A percentile compares a stretch with the other conserved stretches of the same genome.
Evolutionary conservation across 192 early-diverging fungal species (phyloP).

Genomic region (Coemansia sp.): DNA sequence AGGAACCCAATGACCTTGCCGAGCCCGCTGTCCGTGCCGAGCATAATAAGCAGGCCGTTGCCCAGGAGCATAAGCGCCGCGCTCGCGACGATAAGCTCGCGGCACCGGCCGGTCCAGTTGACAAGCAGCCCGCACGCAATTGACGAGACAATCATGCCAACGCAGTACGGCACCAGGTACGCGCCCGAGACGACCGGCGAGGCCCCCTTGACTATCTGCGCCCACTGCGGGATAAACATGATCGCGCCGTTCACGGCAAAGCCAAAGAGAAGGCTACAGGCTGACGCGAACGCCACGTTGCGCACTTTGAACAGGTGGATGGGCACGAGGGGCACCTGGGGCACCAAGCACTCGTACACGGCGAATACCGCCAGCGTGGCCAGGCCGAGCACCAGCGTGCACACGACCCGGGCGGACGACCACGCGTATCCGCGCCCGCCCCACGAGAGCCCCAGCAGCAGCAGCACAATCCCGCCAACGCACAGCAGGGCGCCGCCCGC

Average conservation of each 20-base stretch:
- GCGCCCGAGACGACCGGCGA: slow-evolving; percentile 26
- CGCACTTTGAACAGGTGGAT: slow-evolving; percentile 28
- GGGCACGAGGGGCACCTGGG: slow-evolving; percentile 62
- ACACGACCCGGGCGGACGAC: slow-evolving; percentile 51
- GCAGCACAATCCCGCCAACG: slow-evolving; percentile 35
- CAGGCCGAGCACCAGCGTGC: slow-evolving; percentile 41
- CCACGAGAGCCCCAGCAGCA: slow-evolving; percentile 56
- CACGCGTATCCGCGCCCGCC: slow-evolving; percentile 58
- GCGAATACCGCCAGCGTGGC: slow-evolving; percentile 37
- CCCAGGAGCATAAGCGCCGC: slow-evolving; percentile 60
- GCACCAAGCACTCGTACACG: slow-evolving; percentile 56
- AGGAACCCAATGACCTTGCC: slow-evolving; percentile 64
- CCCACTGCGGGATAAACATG: slow-evolving; percentile 36
- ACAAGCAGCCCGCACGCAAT: slow-evolving; percentile 63
- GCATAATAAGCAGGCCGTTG: slow-evolving; percentile 58
- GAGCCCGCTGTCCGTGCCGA: slow-evolving; percentile 45
- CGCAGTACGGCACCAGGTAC: slow-evolving; percentile 26
- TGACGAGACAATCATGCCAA: slow-evolving; percentile 29
- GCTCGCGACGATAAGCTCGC: slow-evolving; percentile 66
- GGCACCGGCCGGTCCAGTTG: slow-evolving; percentile 57
- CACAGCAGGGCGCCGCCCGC: slow-evolving; percentile 49
- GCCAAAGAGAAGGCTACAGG: slow-evolving; percentile 28
- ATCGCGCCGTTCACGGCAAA: slow-evolving; percentile 31
- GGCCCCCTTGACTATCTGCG: slow-evolving; percentile 28
- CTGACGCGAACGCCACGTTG: slow-evolving; percentile 19